Base-by-base conservation (phyloP, 2,329 filamentous ascomycete species). In the Basipetospora chlamydospora region DNA sequence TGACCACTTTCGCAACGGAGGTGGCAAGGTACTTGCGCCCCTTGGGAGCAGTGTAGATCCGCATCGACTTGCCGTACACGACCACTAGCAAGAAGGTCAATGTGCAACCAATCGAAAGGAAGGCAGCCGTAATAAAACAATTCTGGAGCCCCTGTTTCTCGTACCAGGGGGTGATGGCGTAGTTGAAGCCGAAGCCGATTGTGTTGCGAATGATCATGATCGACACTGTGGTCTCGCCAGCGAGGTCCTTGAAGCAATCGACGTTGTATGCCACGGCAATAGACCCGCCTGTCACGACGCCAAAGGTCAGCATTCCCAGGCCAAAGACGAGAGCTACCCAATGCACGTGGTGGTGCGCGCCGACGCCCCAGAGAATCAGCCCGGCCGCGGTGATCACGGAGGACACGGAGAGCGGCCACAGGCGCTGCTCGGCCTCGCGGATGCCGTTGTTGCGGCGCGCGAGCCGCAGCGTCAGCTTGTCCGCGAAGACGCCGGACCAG, bases 321-420 rank as follows among this genome's bases (percentile, higher is more conserved):
- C 52, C 55, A 26, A 57, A 47, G 2, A 52, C 41, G 10, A 57
- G 42, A 6, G 51, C 55, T 18, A 53, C 47, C 49, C 49, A 57
- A 36, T 56, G 55, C 8, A 57, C 40, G 6, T 46, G 29, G 23
- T 52, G 47, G 3, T 45, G 44, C 2, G 54, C 54, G 4, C 64
- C 64, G 1, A 67, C 61, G 23, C 65, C 65, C 63, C 63, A 67
- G 4, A 64, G 43, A 33, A 67, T 56, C 13, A 67, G 50, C 1
- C 59, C 60, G 16, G 49, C 52, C 1, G 57, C 54, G 0, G 60
- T 49, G n/a, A 66, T 42, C 10, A 66, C 23, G 3, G 54, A 41
- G 4, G 55, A 58, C 0, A 55, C 48, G 1, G 49, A 44, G 2
- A 52, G 35, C 3, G 43, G 34, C 56, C 53, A 58, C 3, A 59